Conservation (phyloP, 768 basidiomycete species). For the Lactarius tabidus region DNA sequence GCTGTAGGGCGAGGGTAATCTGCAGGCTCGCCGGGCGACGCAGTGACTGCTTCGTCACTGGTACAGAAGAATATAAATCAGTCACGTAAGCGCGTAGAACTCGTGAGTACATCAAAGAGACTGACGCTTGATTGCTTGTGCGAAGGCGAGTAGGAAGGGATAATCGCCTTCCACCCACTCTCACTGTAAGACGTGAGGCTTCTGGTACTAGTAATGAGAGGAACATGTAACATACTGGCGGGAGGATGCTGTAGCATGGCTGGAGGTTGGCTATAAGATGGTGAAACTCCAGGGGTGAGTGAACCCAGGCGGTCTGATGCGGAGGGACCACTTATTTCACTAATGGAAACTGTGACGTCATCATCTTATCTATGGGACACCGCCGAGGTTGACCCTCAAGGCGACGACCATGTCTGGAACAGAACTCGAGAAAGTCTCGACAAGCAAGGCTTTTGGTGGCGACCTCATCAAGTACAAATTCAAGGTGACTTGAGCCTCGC, state of each 20-base stretch:
- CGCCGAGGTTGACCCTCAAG: not conserved
- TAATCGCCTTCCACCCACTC: conserved; percentile 25
- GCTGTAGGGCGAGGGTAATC: conserved; percentile 26
- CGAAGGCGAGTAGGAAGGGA: conserved; percentile 23
- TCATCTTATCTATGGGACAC: not conserved
- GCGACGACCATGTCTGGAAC: conserved; percentile 25
- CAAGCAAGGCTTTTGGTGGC: conserved; percentile 79
- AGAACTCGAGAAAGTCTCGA: conserved; percentile 63
- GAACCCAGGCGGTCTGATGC: not conserved
- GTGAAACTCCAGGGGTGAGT: not conserved
- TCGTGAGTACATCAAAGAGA: not conserved
- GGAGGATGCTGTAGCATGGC: conserved; percentile 24
- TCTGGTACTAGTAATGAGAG: not conserved
- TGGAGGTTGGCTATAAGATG: not conserved
- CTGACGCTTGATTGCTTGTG: conserved; percentile 14
- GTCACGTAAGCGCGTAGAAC: not conserved
- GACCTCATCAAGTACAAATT: conserved; percentile 83
- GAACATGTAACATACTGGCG: conserved; percentile 18
- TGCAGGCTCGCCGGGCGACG: conserved; percentile 23
- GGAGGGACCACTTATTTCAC: not conserved
- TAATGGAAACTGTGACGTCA: conserved; percentile 13
- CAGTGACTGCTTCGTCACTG: conserved; percentile 11
- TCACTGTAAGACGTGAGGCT: conserved; percentile 5
- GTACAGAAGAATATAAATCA: not conserved
- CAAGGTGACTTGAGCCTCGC: conserved; percentile 53